Conservation (phyloP, 805 yeast species). For the Metschnikowia dekortorum region DNA sequence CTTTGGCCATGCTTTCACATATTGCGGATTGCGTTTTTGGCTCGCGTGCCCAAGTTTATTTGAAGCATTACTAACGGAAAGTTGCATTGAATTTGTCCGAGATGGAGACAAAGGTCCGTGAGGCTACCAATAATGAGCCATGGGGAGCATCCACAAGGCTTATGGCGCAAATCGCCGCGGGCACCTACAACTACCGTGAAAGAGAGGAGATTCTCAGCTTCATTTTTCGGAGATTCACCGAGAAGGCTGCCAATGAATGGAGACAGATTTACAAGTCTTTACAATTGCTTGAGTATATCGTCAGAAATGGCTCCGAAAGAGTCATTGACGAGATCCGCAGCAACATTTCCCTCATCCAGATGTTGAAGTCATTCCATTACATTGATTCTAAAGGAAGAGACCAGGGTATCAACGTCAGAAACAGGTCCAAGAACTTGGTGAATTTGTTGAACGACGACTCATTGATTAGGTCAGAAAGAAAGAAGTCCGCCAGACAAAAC, state of each 20-base stretch:
- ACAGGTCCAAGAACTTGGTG: slow-evolving; percentile 75
- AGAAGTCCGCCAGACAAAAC: slow-evolving; percentile 75
- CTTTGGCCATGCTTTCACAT: neutral
- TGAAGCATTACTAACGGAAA: slow-evolving; percentile 6
- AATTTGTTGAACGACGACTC: slow-evolving; percentile 72
- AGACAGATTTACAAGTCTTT: slow-evolving; percentile 94
- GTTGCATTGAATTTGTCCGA: slow-evolving; percentile 92
- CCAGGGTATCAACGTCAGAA: slow-evolving; percentile 93
- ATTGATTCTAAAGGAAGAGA: slow-evolving; percentile 91
- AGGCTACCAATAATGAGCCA: slow-evolving; percentile 97
- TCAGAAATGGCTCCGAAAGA: slow-evolving; percentile 90
- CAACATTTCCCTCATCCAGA: slow-evolving; percentile 71
- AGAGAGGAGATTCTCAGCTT: slow-evolving; percentile 74
- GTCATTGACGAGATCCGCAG: slow-evolving; percentile 93
- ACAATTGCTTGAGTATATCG: slow-evolving; percentile 84
- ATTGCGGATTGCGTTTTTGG: neutral
- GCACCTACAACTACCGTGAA: slow-evolving; percentile 82
- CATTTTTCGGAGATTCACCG: slow-evolving; percentile 86
- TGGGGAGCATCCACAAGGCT: slow-evolving; percentile 94
- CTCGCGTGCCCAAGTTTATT: too few relatives aligned
- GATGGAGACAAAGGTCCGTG: slow-evolving; percentile 93
- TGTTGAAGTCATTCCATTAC: slow-evolving; percentile 91
- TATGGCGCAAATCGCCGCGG: slow-evolving; percentile 94
- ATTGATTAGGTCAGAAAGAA: slow-evolving; percentile 75
- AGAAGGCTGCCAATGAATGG: slow-evolving; percentile 95